phyloP scores from a whole-genome alignment of 768 basidiomycete genomes.

The Megacollybia marginata region DNA sequence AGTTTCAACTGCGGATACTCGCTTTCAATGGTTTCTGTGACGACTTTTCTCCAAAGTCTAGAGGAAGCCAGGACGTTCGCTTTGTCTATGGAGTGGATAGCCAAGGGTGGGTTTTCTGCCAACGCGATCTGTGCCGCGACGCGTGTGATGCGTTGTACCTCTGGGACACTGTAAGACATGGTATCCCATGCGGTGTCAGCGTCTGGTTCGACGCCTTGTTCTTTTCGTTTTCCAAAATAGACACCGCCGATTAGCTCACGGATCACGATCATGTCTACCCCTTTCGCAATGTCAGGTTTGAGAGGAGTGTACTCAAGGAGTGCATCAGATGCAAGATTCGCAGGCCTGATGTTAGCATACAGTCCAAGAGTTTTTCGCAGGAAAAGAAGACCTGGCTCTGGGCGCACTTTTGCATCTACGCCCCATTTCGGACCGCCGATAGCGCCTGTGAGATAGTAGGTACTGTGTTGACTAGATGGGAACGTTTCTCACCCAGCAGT shows the following conservation, averaged over 20 bases:
- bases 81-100: conserved; percentile 94
- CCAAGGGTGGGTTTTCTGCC: conserved; percentile 72
- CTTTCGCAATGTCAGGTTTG: conserved; percentile 72
- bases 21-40: conserved; percentile 70
- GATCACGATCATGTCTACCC: conserved; percentile 88
- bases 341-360: conserved; percentile 97
- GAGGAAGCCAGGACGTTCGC: conserved; percentile 97
- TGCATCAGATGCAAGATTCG: conserved; percentile 89
- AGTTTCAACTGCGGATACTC: conserved; percentile 87
- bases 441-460: conserved; percentile 51
- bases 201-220: conserved; percentile 63
- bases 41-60: conserved; percentile 89
- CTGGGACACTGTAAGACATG: conserved; percentile 86
- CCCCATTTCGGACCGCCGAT: conserved; percentile 99
- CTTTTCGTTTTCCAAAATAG: conserved; percentile 93
- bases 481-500: conserved; percentile 63
- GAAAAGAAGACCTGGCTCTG: conserved; percentile 83
- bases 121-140: conserved; percentile 93
- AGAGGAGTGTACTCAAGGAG: conserved; percentile 86
- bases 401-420: conserved; percentile 78
- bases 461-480: conserved; percentile 1
- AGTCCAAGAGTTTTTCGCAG: conserved; percentile 91
- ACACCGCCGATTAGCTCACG: conserved; percentile 95
- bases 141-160: conserved; percentile 91
- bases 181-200: conserved; percentile 81